Evolutionary conservation across 257 asterid genomes (phyloP).

Genomic region (Salvia rosmarinus): DNA sequence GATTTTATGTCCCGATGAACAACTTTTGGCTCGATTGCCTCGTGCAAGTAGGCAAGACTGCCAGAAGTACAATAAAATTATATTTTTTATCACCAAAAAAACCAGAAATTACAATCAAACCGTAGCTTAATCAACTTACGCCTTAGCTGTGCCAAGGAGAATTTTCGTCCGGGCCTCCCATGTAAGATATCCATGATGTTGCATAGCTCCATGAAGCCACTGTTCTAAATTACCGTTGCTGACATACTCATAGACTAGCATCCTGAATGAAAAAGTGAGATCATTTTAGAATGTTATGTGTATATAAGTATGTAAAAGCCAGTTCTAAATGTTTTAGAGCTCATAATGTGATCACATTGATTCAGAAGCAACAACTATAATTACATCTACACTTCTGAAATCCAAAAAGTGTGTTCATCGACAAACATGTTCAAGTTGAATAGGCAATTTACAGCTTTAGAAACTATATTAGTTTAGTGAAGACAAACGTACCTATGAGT

Average conservation of each 20-base stretch:
- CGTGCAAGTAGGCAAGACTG: constrained; percentile 95
- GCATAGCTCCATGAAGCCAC: constrained; percentile 99
- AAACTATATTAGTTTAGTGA: neutral
- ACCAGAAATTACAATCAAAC: neutral
- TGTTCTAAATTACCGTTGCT: constrained; percentile 92
- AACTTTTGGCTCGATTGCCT: constrained; percentile 96
- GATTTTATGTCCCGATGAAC: constrained; percentile 95
- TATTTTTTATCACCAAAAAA: constrained; percentile 3
- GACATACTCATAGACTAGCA: constrained; percentile 88
- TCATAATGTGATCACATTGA: neutral
- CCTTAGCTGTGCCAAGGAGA: constrained; percentile 98
- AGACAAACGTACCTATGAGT: constrained; percentile 73
- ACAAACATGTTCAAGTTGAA: neutral
- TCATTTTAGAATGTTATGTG: no score
- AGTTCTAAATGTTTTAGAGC: constrained; percentile 20
- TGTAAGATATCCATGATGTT: constrained; percentile 86
- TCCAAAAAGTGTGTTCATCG: neutral
- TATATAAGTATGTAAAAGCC: no score
- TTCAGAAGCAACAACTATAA: neutral
- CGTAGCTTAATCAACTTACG: constrained; percentile 59
- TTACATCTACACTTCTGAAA: neutral
- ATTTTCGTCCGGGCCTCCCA: constrained; percentile 95
- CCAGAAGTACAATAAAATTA: constrained; percentile 36
- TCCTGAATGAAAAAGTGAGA: constrained; percentile 30
- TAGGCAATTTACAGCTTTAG: constrained; percentile 3